Evolutionary conservation across 2,329 filamentous ascomycete species (phyloP).

Genomic region (Colletotrichum sp.): DNA sequence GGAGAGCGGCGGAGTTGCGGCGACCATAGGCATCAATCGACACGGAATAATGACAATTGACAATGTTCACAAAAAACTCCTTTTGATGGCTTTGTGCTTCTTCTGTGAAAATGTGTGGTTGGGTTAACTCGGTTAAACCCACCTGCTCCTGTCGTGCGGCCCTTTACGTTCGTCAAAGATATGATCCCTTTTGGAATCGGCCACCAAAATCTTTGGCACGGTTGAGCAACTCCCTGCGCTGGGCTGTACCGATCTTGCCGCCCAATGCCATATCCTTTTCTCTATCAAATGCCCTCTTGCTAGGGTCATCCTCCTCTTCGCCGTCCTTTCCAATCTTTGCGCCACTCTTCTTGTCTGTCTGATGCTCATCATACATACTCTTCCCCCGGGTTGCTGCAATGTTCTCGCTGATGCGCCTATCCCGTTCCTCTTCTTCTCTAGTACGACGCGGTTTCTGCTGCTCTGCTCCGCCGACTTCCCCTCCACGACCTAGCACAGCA

Average conservation of each 20-base stretch:
- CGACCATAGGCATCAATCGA: constrained; percentile 20
- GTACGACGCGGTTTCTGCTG: constrained; percentile 52
- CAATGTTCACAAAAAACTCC: constrained; percentile 30
- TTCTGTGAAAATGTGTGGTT: not conserved
- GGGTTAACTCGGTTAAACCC: not conserved
- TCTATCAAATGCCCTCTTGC: constrained; percentile 83
- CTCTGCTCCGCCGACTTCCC: constrained; percentile 24
- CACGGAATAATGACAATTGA: constrained; percentile 21
- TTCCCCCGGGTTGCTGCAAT: constrained; percentile 60
- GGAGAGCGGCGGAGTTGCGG: constrained; percentile 25
- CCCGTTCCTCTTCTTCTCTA: constrained; percentile 62
- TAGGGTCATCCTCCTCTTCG: constrained; percentile 87
- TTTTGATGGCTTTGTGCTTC: constrained; percentile 37
- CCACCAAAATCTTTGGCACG: constrained; percentile 83
- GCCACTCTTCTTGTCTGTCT: constrained; percentile 37
- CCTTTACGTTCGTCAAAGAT: constrained; percentile 44
- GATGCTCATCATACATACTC: constrained; percentile 66
- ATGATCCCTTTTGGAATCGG: constrained; percentile 80
- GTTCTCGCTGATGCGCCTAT: constrained; percentile 50
- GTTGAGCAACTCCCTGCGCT: constrained; percentile 79
- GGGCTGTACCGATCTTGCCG: constrained; percentile 71
- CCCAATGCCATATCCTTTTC: constrained; percentile 92
- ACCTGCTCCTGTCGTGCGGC: not conserved
- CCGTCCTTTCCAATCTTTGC: constrained; percentile 39
- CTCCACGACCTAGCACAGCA: constrained; percentile 77